Evolutionary conservation across 202 grass and related monocot species (phyloP), one percentile per base, ranked within the genome.

Genomic region (Brachypodium distachyon): DNA sequence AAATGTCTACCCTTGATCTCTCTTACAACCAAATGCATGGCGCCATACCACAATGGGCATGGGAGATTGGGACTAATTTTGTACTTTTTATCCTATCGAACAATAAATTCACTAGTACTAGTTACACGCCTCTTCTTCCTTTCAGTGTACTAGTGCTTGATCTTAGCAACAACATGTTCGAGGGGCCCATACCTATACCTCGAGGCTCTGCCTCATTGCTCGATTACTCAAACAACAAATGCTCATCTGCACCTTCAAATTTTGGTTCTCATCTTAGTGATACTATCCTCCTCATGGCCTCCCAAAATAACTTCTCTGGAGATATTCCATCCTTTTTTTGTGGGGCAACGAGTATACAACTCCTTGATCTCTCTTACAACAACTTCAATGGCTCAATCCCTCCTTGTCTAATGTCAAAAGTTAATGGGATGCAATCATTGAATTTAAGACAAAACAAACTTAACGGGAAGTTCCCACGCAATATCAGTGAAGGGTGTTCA

Each of bases 161-260:
- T 85, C 72, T 91, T 9, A 85, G 87, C 39, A 38, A 18, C 3
- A 93, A 93, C 38, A 85, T n/a, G 56, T 59, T 90, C 52, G 74
- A 74, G 1, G 90, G 90, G 11, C 21, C 46, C 1, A 12, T 93
- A 29, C 90, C 90, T 5, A 57, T 93, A 39, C 80, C 77, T n/a
- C n/a, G n/a, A n/a, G n/a, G n/a, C n/a, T n/a, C n/a, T n/a, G n/a
- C n/a, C n/a, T n/a, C n/a, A n/a, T n/a, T n/a, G n/a, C n/a, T n/a
- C n/a, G 88, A 90, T 83, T 86, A 49, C 51, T 86, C 88, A 25
- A 40, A 74, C 5, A 90, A 90, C 39, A 4, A 1, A 7, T 90
- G 86, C 63, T 83, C 79, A 50, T 48, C 18, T 19, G 60, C 86
- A 9, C 88, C 79, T 33, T 8, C 12, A 9, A 60, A 52, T 38